Conservation (phyloP, 2,329 filamentous ascomycete species). For the Exophiala bonariae region DNA sequence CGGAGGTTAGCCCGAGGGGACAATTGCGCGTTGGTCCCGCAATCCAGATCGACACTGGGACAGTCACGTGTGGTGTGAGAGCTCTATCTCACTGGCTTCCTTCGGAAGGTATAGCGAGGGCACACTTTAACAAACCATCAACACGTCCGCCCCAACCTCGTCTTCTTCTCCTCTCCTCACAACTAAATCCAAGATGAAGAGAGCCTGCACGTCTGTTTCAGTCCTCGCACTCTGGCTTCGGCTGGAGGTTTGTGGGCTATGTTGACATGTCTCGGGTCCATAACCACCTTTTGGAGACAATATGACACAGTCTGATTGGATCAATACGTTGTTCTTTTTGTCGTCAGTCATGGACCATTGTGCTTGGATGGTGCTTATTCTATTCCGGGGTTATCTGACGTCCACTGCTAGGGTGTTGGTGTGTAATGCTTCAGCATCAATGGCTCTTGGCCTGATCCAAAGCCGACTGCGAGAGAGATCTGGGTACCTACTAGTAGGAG, state of each 20-base stretch:
- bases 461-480: too few species aligned
- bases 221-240: slow-evolving; percentile 25
- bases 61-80: too few species aligned
- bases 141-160: background rate
- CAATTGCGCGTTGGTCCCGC: too few species aligned
- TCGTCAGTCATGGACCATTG: too few species aligned
- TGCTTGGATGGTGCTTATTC: too few species aligned
- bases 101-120: slow-evolving; percentile 14
- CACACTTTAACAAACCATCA: background rate
- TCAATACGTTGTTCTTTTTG: background rate
- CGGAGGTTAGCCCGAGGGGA: slow-evolving; percentile 20
- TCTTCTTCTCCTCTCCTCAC: slow-evolving; percentile 26
- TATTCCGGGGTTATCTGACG: too few species aligned
- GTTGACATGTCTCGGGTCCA: slow-evolving; percentile 31
- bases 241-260: slow-evolving; percentile 30
- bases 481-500: too few species aligned
- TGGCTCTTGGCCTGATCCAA: too few species aligned
- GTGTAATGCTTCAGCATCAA: too few species aligned
- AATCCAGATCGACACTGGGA: too few species aligned
- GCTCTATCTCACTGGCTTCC: too few species aligned
- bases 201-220: slow-evolving; percentile 24
- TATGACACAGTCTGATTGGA: slow-evolving; percentile 30
- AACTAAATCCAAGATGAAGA: slow-evolving; percentile 33
- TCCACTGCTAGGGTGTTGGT: too few species aligned
- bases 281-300: slow-evolving; percentile 29